phyloP scores from a whole-genome alignment of 345 rosid species.

The Reutealis trisperma region DNA sequence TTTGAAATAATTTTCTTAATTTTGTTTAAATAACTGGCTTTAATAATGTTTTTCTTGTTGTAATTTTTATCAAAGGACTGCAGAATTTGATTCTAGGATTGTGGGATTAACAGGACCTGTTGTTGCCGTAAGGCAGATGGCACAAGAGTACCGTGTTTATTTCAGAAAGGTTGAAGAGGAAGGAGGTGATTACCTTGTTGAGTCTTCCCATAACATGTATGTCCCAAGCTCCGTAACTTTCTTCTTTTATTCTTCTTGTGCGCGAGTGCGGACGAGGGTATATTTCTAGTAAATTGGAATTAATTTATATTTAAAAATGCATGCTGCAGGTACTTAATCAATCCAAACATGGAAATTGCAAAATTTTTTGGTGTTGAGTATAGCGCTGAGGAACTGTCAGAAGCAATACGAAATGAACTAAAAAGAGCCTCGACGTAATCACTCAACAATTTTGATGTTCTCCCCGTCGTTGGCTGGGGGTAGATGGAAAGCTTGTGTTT shows the following conservation, averaged over 20 bases:
- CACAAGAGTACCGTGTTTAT: conserved; percentile 77
- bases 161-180: conserved; percentile 88
- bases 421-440: conserved; percentile 17
- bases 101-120: conserved; percentile 72
- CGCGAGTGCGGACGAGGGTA: background rate
- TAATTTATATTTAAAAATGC: conserved; percentile 7
- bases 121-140: conserved; percentile 73
- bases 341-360: conserved; percentile 79
- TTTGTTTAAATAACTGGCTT: background rate
- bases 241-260: background rate
- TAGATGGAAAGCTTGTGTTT: background rate
- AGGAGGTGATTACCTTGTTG: conserved; percentile 84
- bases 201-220: conserved; percentile 80
- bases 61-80: conserved; percentile 24
- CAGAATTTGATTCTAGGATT: conserved; percentile 80
- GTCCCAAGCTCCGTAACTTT: background rate
- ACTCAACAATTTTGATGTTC: background rate
- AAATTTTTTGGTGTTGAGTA: conserved; percentile 81
- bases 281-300: background rate
- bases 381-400: conserved; percentile 55
- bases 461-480: too few relatives aligned
- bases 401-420: conserved; percentile 60
- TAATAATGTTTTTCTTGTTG: conserved; percentile 16
- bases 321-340: conserved; percentile 65
- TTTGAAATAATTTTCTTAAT: background rate